These are phyloP conservation scores for Pseudomonodictys pantanalensis DNA, from an alignment of 495 filamentous ascomycete genomes.

Conservation along the genomic window DNA sequence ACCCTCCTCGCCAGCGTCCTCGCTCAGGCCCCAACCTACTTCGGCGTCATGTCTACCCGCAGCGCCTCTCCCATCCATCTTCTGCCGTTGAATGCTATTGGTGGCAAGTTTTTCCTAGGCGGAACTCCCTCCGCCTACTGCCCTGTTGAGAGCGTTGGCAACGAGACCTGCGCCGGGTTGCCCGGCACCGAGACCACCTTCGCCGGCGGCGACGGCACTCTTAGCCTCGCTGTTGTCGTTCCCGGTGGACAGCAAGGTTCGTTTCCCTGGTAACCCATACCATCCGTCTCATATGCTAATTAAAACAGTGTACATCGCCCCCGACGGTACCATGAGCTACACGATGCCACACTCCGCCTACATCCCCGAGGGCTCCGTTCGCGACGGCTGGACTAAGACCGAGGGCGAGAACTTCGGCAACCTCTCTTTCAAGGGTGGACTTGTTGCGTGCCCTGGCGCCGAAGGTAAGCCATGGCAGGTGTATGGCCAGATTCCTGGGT, in stretches of 20 bases:
- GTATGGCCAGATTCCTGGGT: constrained; percentile 19
- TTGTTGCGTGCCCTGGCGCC: constrained; percentile 29
- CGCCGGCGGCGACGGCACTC: constrained; percentile 38
- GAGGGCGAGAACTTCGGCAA: constrained; percentile 23
- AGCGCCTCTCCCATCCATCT: constrained; percentile 24
- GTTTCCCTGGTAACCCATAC: background rate
- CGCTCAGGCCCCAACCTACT: constrained; percentile 21
- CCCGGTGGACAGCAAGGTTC: constrained; percentile 59
- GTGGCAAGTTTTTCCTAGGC: constrained; percentile 26
- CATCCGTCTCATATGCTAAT: background rate
- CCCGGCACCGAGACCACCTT: constrained; percentile 48
- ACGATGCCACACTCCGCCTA: constrained; percentile 58
- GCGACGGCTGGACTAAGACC: constrained; percentile 25
- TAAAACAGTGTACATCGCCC: constrained; percentile 52
- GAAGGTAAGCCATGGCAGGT: constrained; percentile 27
- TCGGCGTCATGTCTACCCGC: constrained; percentile 22
- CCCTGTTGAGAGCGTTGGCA: constrained; percentile 14
- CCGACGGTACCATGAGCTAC: constrained; percentile 57
- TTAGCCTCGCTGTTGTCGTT: constrained; percentile 52
- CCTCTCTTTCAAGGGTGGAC: constrained; percentile 16
- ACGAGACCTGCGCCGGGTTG: constrained; percentile 13
- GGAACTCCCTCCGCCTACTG: constrained; percentile 18
- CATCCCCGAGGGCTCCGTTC: constrained; percentile 53
- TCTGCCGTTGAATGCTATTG: constrained; percentile 11
- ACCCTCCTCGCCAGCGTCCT: constrained; percentile 21